Conservation (phyloP, 2,329 filamentous ascomycete genomes). For the Hymenoscyphus infarciens region DNA sequence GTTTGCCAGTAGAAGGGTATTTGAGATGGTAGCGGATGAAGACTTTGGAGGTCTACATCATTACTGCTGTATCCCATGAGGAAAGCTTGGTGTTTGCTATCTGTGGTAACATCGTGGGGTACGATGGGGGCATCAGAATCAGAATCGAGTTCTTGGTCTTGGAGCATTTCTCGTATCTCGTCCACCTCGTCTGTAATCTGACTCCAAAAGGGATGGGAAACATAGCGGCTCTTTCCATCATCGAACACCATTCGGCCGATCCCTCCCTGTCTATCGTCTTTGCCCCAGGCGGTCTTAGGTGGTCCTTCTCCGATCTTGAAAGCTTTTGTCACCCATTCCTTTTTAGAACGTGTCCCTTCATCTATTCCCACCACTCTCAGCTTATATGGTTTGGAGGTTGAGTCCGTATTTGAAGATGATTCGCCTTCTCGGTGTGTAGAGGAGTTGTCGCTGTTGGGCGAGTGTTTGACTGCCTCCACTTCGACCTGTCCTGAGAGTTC, state of each 20-base stretch:
- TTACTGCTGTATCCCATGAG: slow-evolving; percentile 69
- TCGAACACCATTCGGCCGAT: slow-evolving; percentile 67
- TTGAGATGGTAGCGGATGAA: slow-evolving; percentile 64
- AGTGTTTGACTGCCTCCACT: slow-evolving; percentile 29
- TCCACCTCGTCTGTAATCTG: slow-evolving; percentile 65
- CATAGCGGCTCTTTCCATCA: slow-evolving; percentile 65
- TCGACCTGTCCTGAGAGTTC: slow-evolving; percentile 61
- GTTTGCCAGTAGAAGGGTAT: slow-evolving; percentile 66
- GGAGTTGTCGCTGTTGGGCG: slow-evolving; percentile 28
- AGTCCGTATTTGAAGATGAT: slow-evolving; percentile 9
- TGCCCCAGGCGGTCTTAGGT: slow-evolving; percentile 25
- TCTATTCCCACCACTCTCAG: slow-evolving; percentile 31
- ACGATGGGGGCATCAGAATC: slow-evolving; percentile 27
- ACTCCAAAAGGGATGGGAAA: slow-evolving; percentile 73
- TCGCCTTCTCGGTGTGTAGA: slow-evolving; percentile 23
- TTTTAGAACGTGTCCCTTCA: slow-evolving; percentile 27
- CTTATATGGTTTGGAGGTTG: slow-evolving; percentile 11
- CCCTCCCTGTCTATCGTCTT: slow-evolving; percentile 45
- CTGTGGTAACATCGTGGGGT: slow-evolving; percentile 49
- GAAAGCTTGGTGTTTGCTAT: slow-evolving; percentile 67
- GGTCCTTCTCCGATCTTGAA: slow-evolving; percentile 28
- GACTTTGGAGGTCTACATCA: slow-evolving; percentile 60
- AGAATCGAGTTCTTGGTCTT: slow-evolving; percentile 30
- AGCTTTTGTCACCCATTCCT: slow-evolving; percentile 26
- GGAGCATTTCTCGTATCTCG: slow-evolving; percentile 33